Conservation (phyloP, 2,329 filamentous ascomycete species). For the Aspergillus jensenii region DNA sequence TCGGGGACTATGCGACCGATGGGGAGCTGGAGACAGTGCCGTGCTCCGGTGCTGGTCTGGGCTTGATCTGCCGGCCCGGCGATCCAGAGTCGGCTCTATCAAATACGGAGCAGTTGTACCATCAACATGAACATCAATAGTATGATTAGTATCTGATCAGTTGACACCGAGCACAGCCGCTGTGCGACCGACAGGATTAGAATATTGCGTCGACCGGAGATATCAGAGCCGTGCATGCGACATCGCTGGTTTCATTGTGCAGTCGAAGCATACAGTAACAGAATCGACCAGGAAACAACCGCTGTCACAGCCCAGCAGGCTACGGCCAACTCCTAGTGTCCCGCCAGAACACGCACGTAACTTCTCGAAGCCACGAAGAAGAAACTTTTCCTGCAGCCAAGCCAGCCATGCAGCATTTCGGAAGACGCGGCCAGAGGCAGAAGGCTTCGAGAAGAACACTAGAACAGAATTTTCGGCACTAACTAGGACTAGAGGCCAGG, state of each 20-base stretch:
- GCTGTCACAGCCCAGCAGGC: too few species aligned
- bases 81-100: conserved; percentile 6
- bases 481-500: neutral
- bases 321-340: too few species aligned
- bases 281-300: too few species aligned
- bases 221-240: too few species aligned
- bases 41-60: conserved; percentile 2
- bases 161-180: neutral
- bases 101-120: neutral
- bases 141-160: neutral
- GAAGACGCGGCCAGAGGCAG: conserved; percentile 17
- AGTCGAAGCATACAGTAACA: too few species aligned
- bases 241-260: too few species aligned
- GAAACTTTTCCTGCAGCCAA: neutral
- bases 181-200: neutral
- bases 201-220: neutral
- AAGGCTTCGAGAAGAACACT: conserved; percentile 21
- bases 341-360: neutral
- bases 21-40: neutral
- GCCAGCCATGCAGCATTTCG: neutral
- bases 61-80: conserved; percentile 17
- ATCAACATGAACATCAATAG: too few species aligned
- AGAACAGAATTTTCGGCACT: conserved; percentile 15
- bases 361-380: conserved; percentile 5
- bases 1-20: neutral